Percentiles rank a stretch among this genome's conserved stretches.
These are phyloP conservation scores for Fusarium sp. DNA, from an alignment of 2,329 filamentous ascomycete genomes.

Conservation along the genomic window DNA sequence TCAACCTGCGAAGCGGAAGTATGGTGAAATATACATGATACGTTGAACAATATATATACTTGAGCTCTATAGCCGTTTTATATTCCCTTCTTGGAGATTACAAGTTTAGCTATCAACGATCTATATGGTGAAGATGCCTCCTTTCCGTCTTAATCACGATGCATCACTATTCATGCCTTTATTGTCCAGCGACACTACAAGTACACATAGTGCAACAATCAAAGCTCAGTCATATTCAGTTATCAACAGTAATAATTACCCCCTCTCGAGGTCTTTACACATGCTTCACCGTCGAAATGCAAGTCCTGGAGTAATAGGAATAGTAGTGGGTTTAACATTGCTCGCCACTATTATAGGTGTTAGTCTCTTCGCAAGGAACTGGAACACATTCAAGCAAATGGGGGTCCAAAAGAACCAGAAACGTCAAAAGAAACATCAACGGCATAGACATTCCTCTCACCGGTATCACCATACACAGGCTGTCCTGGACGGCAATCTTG, in stretches of 20 bases:
- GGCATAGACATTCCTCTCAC: not conserved
- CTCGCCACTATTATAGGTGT: constrained; percentile 16
- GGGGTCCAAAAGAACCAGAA: not conserved
- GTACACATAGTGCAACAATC: no score
- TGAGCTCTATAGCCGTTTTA: not conserved
- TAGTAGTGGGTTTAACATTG: constrained; percentile 27
- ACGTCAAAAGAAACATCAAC: not conserved
- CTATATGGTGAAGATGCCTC: constrained; percentile 14
- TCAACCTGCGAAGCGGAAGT: not conserved
- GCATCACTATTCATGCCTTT: not conserved
- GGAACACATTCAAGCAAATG: constrained; percentile 5
- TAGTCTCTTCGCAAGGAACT: constrained; percentile 29
- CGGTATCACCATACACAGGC: not conserved
- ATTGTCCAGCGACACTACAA: not conserved
- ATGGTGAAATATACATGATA: not conserved
- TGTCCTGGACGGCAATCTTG: not conserved
- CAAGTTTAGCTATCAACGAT: no score
- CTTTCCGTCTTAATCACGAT: not conserved
- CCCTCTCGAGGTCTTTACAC: not conserved
- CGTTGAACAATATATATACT: no score
- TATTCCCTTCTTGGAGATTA: no score
- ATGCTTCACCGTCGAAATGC: constrained; percentile 20
- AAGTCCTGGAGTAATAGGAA: constrained; percentile 17
- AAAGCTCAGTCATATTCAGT: not conserved
- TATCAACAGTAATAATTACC: not conserved